Base-by-base conservation (phyloP, 2,329 filamentous ascomycete genomes). In the Alternaria ventricosa region DNA sequence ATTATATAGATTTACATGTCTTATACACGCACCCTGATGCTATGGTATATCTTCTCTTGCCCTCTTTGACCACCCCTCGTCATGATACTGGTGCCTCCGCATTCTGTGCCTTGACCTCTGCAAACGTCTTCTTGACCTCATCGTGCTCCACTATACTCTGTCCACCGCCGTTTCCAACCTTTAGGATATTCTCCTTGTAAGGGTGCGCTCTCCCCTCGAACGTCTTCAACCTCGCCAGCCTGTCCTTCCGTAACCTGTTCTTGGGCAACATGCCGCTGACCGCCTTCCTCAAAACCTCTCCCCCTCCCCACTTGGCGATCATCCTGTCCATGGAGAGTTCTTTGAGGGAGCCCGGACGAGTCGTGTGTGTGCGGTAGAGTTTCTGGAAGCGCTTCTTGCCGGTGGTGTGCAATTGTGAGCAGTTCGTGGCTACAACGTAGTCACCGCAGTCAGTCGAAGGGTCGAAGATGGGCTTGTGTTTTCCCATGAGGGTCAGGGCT, bases 191-290 rank as follows among this genome's bases (percentile, higher is more conserved):
- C 80, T 90, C 82, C 87, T 92, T 92, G 81, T 97, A 98, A 43
- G 96, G 96, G 84, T 99, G 94, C 23, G 89, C 89, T 43, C 88
- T 85, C n/a, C 95, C 94, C 83, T 99, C 96, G 80, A 97, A 99
- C 6, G 92, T 94, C 88, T 98, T 99, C 78, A 99, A 83, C 72
- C 96, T 86, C 41, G 90, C 93, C 83, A 99, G 83, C 68, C 96
- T 84, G 84, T 93, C 92, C 80, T 97, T 94, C 74, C 95, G 86
- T 76, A 99, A 83, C 75, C 94, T 85, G 83, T 99, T 99, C 88
- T 99, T 99, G 57, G 96, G 96, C 81, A 99, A 82, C 96, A 99
- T 99, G 53, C 96, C 96, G 78, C 92, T 91, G 44, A 99, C 96
- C 1, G 96, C 96, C 80, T 94, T 92, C 75, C 93, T 87, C 78